Base-by-base conservation (phyloP, 257 asterid species). In the Thymus quinquecostatus region DNA sequence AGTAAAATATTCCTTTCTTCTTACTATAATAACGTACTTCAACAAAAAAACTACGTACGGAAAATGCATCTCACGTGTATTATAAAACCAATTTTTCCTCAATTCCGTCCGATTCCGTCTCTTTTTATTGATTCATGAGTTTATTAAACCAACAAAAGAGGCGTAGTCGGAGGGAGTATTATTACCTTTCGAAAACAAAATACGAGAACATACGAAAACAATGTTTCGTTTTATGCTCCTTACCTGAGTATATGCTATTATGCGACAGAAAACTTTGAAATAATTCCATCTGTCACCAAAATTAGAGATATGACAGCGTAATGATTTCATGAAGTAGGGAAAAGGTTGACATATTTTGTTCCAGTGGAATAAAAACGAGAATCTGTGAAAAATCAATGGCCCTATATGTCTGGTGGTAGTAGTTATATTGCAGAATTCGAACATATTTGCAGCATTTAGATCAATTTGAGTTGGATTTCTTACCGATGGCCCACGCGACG, bases 1-100 rank as follows among this genome's bases (percentile, higher is more conserved):
- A 51, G n/a, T 44, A 36, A 53, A 27, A 67, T 77, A 77, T 77
- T 77, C 81, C 78, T 77, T 77, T 59, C 81, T 77, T 77, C 75
- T 27, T 5, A 2, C 56, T 32, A 51, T 60, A 50, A 58, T 57
- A 64, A 55, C 50, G 14, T 36, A 36, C 40, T 43, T 27, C 2
- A 2, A 49, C 2, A 2, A 49, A 40, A 60, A 56, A 40, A 60
- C 36, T 47, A 56, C 60, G 12, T 69, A 60, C 7, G 63, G 40
- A 54, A 21, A 48, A 62, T 72, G 11, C 4, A 50, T 38, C 60
- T 14, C 14, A 64, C 40, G 5, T 43, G 2, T 5, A 21, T 21
- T 21, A 21, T 21, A 21, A 21, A 21, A 21, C 21, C 21, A 21
- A 21, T 21, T 21, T 21, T 21, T 21, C 21, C 21, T 21, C 21